These are phyloP conservation scores for Polychaeton citri DNA, from an alignment of 2,329 filamentous ascomycete species.

Conservation along the genomic window DNA sequence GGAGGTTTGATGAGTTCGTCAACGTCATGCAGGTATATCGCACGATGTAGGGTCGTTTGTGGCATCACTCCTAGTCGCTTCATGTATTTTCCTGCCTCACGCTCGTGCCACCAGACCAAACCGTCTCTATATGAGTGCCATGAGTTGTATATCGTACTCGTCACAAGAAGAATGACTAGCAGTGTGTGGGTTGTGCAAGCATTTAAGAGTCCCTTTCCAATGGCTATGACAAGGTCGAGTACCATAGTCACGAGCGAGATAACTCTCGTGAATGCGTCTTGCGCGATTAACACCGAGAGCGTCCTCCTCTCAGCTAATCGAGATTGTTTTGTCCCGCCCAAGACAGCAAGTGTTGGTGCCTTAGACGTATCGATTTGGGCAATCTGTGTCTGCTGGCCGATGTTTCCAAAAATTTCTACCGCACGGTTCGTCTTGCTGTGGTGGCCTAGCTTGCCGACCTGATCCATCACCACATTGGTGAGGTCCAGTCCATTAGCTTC, in stretches of 20 bases:
- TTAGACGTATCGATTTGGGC: constrained; percentile 27
- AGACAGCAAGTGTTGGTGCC: constrained; percentile 4
- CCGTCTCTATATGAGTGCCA: constrained; percentile 62
- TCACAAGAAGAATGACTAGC: constrained; percentile 52
- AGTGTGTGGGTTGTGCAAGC: constrained; percentile 50
- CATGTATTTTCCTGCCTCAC: constrained; percentile 72
- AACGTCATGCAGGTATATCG: constrained; percentile 72
- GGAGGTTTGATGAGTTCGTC: constrained; percentile 42
- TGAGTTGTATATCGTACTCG: constrained; percentile 61
- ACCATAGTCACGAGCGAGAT: constrained; percentile 14
- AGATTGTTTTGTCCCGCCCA: constrained; percentile 4
- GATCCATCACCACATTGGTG: constrained; percentile 61
- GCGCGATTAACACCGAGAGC: constrained; percentile 15
- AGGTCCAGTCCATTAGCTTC: constrained; percentile 60
- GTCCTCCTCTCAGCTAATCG: constrained; percentile 1
- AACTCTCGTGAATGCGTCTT: constrained; percentile 15
- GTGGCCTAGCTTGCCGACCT: constrained; percentile 60
- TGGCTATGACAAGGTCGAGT: constrained; percentile 31
- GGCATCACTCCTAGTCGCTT: constrained; percentile 63
- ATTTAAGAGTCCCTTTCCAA: constrained; percentile 15
- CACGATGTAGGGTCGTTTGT: constrained; percentile 67
- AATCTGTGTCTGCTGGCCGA: constrained; percentile 55
- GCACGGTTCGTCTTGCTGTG: constrained; percentile 65
- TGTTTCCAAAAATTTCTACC: constrained; percentile 63
- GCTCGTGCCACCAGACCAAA: constrained; percentile 73